Evolutionary conservation across 805 yeast species (phyloP), one percentile per base, ranked within the genome.

Genomic region (Cephaloascus albidus): DNA sequence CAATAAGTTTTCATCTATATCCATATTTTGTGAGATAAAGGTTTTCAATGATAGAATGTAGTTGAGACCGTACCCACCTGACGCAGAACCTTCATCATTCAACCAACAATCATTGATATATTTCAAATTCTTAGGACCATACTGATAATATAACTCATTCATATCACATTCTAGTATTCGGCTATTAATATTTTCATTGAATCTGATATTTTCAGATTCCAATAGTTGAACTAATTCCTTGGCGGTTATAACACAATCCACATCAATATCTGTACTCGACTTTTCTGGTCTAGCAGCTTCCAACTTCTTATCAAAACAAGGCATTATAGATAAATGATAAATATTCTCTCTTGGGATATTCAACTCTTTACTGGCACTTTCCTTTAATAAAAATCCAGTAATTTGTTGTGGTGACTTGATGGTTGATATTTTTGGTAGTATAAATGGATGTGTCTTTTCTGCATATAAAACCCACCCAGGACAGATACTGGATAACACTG

Each of bases 401-500:
- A 90, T 82, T 55, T 87, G 97, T 60, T 90, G 97, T 3, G 97
- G 94, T 0, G 96, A 85, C 52, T 86, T 85, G 34, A 85, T 82
- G 28, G 72, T 71, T 10, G 94, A 76, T 43, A 93, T 54, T 42
- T 70, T 65, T 0, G 89, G 83, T 14, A 88, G 60, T 8, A 93
- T 64, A 45, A 84, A 79, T 1, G 96, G 94, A 55, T 90, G 96
- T 0, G 97, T 89, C 65, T 93, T 93, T 49, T 93, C 97, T 0
- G 90, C 95, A 52, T 93, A 93, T 20, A 93, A 68, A 0, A 93
- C 93, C 87, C 96, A 93, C 0, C 98, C 98, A 0, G 98, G 98
- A 58, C 97, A 90, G 1, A 82, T 71, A 12, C 88, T 76, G 19
- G 88, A 72, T 36, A 93, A 57, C 2, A 74, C 52, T 0, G 95